Base-by-base conservation (phyloP, 78 protist genomes). In the Trichosphaerium sp. region DNA sequence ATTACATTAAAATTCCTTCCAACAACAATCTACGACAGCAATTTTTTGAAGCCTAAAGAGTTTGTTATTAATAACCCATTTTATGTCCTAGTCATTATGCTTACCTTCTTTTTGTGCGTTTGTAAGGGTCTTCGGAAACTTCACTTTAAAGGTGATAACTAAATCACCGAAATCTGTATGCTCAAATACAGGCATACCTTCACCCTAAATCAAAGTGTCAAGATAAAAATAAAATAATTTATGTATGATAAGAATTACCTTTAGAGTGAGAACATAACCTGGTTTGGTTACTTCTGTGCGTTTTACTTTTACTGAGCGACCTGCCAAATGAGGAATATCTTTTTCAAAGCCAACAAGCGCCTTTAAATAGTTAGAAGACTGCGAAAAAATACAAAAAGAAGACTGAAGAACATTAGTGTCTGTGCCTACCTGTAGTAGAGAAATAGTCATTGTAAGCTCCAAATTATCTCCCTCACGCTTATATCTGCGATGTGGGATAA, bases 141-240 rank as follows among this genome's bases (percentile, higher is more conserved):
- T 28, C 10, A 78, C 64, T 28, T 67, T 62, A 55, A 78, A 57
- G 14, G 38, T 54, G 44, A 78, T 60, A 64, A 26, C 69, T 15
- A 78, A 67, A 40, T 68, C 56, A 49, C 84, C 84, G 58, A 51
- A 78, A 5, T 43, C 15, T 29, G 60, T 69, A 34, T 67, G 64
- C n/a, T n/a, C n/a, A n/a, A n/a, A n/a, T n/a, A n/a, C n/a, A 23
- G 84, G 84, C 84, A 78, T 78, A 61, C 84, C 84, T 52, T 78
- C 77, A 31, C n/a, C n/a, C n/a, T n/a, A n/a, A n/a, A n/a, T n/a
- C n/a, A n/a, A n/a, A n/a, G n/a, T n/a, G n/a, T n/a, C n/a, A n/a
- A n/a, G n/a, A n/a, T n/a, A n/a, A n/a, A n/a, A n/a, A n/a, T n/a
- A n/a, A n/a, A n/a, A n/a, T n/a, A n/a, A n/a, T n/a, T n/a, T n/a